Evolutionary conservation across 306 rosid species (phyloP).

Genomic region (Corylus avellana): DNA sequence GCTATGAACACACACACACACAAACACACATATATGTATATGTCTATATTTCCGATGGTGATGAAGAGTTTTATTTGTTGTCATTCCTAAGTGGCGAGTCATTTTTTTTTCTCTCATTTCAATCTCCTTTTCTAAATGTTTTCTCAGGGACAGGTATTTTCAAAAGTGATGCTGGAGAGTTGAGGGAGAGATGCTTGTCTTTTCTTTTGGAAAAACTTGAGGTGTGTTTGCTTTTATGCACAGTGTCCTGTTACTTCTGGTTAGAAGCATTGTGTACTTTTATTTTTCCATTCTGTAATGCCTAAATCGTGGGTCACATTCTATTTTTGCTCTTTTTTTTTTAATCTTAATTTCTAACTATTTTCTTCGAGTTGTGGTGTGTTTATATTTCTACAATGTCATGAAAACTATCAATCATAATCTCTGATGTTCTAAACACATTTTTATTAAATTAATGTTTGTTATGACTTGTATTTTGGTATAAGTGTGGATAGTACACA

Average conservation of each 20-base stretch:
- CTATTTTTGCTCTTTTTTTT: too few relatives aligned
- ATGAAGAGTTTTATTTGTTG: not conserved
- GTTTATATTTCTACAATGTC: too few relatives aligned
- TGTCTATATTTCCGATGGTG: not conserved
- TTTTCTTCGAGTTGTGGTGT: too few relatives aligned
- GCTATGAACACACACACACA: not conserved
- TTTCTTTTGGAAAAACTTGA: constrained; percentile 56
- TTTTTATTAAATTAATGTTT: not conserved
- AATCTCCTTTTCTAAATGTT: not conserved
- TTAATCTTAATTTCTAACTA: too few relatives aligned
- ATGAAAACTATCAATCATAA: not conserved
- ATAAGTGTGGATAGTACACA: not conserved
- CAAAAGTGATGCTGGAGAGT: constrained; percentile 57
- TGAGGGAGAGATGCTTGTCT: constrained; percentile 63
- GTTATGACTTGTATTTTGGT: not conserved
- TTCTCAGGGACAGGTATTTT: constrained; percentile 72
- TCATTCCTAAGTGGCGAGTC: not conserved
- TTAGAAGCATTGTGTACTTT: not conserved
- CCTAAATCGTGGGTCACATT: too few relatives aligned
- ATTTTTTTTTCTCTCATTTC: constrained; percentile 2
- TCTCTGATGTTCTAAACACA: not conserved
- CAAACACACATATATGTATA: not conserved
- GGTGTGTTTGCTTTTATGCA: constrained; percentile 38
- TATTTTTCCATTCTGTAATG: too few relatives aligned
- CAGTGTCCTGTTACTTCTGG: not conserved